Evolutionary conservation across 345 rosid species (phyloP).

Genomic region (Eutrema yunnanense): DNA sequence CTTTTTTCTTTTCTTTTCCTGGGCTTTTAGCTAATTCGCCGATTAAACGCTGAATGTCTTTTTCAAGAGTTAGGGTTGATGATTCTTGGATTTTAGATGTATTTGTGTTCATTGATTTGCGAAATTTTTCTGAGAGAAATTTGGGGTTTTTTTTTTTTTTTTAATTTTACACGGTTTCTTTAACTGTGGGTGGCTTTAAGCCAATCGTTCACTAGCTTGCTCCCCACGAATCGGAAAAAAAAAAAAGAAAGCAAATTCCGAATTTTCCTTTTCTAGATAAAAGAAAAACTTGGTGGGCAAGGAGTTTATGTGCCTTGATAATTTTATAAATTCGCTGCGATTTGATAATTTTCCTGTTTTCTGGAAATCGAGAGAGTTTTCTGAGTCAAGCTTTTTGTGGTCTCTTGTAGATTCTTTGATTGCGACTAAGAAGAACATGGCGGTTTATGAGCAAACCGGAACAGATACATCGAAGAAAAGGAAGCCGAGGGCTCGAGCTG

Average conservation of each 20-base stretch:
- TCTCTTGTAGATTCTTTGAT: slow-evolving; percentile 18
- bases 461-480: slow-evolving; percentile 40
- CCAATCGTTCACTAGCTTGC: background rate
- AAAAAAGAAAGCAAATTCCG: background rate
- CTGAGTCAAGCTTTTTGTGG: background rate
- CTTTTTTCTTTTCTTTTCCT: background rate
- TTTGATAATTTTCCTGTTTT: background rate
- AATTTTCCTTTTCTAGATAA: background rate
- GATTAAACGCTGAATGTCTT: background rate
- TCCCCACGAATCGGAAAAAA: background rate
- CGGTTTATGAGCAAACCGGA: background rate
- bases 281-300: slow-evolving; percentile 15
- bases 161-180: background rate
- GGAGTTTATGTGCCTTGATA: background rate
- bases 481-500: slow-evolving; percentile 36
- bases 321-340: background rate
- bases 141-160: background rate
- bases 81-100: background rate
- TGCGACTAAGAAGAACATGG: background rate
- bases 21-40: slow-evolving; percentile 1
- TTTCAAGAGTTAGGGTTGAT: background rate
- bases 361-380: background rate
- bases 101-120: background rate
- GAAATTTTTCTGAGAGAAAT: background rate
- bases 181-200: background rate